Evolutionary conservation across 1,139 yeast species (phyloP), one percentile per base, ranked within the genome.

Genomic region (Nakaseomyces delphensis): DNA sequence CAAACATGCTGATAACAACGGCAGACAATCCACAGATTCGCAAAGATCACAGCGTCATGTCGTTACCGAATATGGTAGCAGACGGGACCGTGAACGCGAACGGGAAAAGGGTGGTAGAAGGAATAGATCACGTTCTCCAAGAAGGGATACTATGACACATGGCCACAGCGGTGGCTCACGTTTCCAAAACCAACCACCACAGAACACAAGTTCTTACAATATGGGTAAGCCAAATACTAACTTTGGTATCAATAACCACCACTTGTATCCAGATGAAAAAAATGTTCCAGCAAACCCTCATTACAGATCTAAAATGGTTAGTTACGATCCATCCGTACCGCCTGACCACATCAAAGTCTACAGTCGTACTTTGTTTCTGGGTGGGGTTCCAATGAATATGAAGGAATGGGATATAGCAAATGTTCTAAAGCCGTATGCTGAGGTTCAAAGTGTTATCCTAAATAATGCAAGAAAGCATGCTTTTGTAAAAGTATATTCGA

Each of bases 381-480:
- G 98, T 42, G 96, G 96, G 57, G 87, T 91, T 36, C 93, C 95
- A 18, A 76, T 77, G 48, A 69, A 74, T 48, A 87, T 86, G 89
- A 80, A 76, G 50, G 94, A 89, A 55, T 67, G 70, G 46, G 83
- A 80, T 44, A 70, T 91, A 39, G 74, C 81, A 3, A 68, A 73
- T 21, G 75, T 76, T 9, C 72, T 91, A 54, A 76, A 81, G 57
- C 95, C 95, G n/a, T 83, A 70, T 60, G 96, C 94, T n/a, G 93
- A 83, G 57, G 95, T 89, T 19, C 98, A 91, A 66, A 82, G 95
- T 48, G 83, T 86, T 31, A 85, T 89, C 43, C 69, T 87, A 57
- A 86, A 89, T 66, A 76, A 78, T 52, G 95, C 86, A 54, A 79
- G 95, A 66, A 85, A 83, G 55, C 97, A 91, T 65, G 98, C 97